Evolutionary conservation across 139 green algal species (phyloP), one percentile per base, ranked within the genome.

Genomic region (Haematococcus sp.): DNA sequence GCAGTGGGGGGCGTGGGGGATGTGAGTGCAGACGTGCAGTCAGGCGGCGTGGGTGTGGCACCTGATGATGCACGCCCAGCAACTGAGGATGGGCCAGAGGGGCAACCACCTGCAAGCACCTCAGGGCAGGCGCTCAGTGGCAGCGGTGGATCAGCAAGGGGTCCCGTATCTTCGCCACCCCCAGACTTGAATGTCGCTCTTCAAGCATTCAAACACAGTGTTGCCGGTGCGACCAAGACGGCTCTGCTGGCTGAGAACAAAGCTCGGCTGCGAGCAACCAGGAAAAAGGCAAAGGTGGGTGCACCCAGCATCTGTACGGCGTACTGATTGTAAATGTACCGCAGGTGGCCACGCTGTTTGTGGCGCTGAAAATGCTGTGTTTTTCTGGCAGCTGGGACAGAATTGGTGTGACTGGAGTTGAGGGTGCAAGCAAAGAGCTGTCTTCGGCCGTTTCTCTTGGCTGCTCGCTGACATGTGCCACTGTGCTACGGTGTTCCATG

Each of bases 201-300:
- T 22, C 63, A 83, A 43, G 74, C 58, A 20, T 88, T 78, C 76
- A 63, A 72, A 31, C 33, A 67, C 4, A 22, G 54, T 19, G 82
- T 74, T 0, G 72, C 74, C 2, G 83, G 83, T 0, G 71, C 76
- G 0, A 28, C 73, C 23, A 74, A 81, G 58, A 68, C 71, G 17
- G 3, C 13, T 0, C 70, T 88, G 61, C 56, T 89, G 34, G 76
- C 59, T 4, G 80, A 86, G 34, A 89, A 86, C 70, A 55, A 60
- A 1, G 5, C 44, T 33, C 73, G 60, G 52, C 76, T 88, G 11
- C 68, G 63, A 51, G 49, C 63, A 0, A 49, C 49, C 2, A 77
- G 73, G 33, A 65, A 56, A 49, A 71, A 75, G 4, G 75, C 79
- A 55, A 84, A 83, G 58, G 63, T 68, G 33, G 9, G n/a, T 49